Evolutionary conservation across 2,329 filamentous ascomycete genomes (phyloP).

Genomic region (Curvularia verruculosa): DNA sequence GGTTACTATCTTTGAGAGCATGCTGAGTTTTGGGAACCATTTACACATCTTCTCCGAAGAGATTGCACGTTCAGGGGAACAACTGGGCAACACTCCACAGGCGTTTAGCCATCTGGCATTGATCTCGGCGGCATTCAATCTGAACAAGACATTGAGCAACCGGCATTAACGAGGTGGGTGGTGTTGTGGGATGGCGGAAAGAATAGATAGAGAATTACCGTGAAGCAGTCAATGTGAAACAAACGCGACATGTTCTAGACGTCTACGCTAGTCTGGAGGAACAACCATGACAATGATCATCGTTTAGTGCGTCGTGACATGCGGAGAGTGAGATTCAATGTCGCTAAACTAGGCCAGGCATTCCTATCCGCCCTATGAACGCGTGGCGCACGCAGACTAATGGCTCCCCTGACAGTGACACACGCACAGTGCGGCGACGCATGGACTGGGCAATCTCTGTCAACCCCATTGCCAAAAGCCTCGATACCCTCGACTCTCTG

Average conservation of each 20-base stretch:
- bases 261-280: constrained; percentile 10
- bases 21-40: constrained; percentile 77
- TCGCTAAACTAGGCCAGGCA: constrained; percentile 12
- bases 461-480: constrained; percentile 15
- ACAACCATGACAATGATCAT: constrained; percentile 11
- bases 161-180: constrained; percentile 7
- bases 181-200: background rate
- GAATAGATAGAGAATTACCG: background rate
- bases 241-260: constrained; percentile 8
- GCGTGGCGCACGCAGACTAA: constrained; percentile 14
- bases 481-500: constrained; percentile 1
- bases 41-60: constrained; percentile 80
- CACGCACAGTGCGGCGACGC: constrained; percentile 11
- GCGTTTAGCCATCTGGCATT: constrained; percentile 78
- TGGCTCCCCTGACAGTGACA: constrained; percentile 20
- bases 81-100: constrained; percentile 80
- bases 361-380: constrained; percentile 11
- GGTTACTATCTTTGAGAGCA: constrained; percentile 76
- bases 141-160: constrained; percentile 58
- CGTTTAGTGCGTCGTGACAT: constrained; percentile 18
- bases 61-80: constrained; percentile 75
- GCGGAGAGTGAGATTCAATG: constrained; percentile 11
- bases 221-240: constrained; percentile 5
- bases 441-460: constrained; percentile 15
- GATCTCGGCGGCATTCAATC: constrained; percentile 77